Conservation (phyloP, 768 basidiomycete species). For the Sporobolomyces roseus region DNA sequence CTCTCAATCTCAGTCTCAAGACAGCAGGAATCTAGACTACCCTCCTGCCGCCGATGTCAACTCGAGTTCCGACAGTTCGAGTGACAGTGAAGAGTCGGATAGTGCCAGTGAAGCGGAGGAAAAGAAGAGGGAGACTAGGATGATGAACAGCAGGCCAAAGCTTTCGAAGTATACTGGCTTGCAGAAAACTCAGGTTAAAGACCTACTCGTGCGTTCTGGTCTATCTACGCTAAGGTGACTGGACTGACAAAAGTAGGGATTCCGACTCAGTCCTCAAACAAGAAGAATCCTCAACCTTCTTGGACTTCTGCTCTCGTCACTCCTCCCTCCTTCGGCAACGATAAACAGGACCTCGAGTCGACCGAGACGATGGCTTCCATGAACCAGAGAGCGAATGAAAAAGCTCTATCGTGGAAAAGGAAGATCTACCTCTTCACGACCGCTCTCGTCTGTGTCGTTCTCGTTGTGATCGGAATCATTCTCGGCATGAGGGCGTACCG, state of each 20-base stretch:
- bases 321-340: neutral
- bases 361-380: neutral
- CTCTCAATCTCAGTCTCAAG: neutral
- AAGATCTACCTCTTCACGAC: slow-evolving; percentile 1
- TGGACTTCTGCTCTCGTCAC: neutral
- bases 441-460: neutral
- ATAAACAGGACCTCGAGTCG: neutral
- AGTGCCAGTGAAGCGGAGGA: neutral
- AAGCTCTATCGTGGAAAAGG: slow-evolving; percentile 6
- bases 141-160: neutral
- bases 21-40: neutral
- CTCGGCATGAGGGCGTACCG: neutral
- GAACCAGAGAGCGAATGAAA: neutral
- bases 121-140: neutral
- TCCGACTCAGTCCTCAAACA: too few relatives aligned
- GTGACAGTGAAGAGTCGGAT: neutral
- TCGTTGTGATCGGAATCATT: slow-evolving; percentile 10
- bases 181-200: neutral
- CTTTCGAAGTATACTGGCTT: slow-evolving; percentile 1
- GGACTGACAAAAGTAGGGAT: too few relatives aligned
- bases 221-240: too few relatives aligned
- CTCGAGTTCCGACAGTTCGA: neutral
- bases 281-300: too few relatives aligned
- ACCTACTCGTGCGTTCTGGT: slow-evolving; percentile 1
- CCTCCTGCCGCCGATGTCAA: neutral